phyloP scores from a whole-genome alignment of 371 early-diverging fungal genomes.

The Circinella umbellata region DNA sequence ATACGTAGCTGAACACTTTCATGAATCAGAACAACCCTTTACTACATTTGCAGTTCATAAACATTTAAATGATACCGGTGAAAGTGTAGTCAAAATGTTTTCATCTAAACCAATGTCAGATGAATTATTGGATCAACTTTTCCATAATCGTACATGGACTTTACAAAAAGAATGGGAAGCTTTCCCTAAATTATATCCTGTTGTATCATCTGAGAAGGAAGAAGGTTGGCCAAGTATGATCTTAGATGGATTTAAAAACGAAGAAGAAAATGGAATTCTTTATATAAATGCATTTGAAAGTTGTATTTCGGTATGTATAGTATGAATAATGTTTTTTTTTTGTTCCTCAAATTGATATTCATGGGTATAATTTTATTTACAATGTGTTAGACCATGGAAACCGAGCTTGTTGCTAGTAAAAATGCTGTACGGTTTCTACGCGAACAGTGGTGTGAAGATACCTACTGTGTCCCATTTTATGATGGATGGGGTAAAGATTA shows the following conservation, averaged over 20 bases:
- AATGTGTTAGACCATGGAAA: slow-evolving; percentile 66
- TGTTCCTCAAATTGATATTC: not conserved
- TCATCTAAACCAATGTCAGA: slow-evolving; percentile 41
- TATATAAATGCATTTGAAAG: slow-evolving; percentile 67
- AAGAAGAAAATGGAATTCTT: slow-evolving; percentile 48
- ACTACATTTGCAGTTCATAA: slow-evolving; percentile 53
- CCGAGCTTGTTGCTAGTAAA: slow-evolving; percentile 61
- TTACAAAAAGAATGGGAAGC: slow-evolving; percentile 68
- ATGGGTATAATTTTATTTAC: not conserved
- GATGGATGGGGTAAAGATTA: slow-evolving; percentile 49
- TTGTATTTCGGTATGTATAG: slow-evolving; percentile 58
- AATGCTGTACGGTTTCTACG: slow-evolving; percentile 59
- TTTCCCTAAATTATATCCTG: slow-evolving; percentile 63
- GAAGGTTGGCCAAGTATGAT: slow-evolving; percentile 31
- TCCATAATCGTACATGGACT: slow-evolving; percentile 57
- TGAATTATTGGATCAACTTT: slow-evolving; percentile 51
- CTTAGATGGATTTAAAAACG: slow-evolving; percentile 22
- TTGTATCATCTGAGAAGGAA: slow-evolving; percentile 6
- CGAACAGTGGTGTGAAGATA: slow-evolving; percentile 47
- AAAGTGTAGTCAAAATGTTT: slow-evolving; percentile 66
- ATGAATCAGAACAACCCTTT: slow-evolving; percentile 45
- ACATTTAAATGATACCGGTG: slow-evolving; percentile 46
- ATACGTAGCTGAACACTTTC: slow-evolving; percentile 33
- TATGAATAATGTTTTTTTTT: not conserved
- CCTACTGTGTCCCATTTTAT: slow-evolving; percentile 32